Conservation (phyloP, 148 eudicot genomes). For the Vaccinium vitisidaea region DNA sequence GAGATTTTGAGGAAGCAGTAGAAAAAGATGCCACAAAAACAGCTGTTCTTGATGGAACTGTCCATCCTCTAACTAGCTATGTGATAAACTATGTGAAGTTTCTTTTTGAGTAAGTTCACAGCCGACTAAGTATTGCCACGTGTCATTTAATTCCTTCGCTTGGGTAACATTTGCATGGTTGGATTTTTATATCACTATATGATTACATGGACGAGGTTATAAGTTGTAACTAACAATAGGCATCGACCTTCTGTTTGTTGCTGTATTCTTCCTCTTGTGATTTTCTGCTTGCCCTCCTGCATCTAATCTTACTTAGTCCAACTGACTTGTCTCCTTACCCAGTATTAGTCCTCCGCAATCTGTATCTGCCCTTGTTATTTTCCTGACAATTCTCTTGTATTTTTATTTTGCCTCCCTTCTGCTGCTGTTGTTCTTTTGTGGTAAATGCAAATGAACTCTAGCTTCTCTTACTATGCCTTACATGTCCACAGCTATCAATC, state of each 20-base stretch:
- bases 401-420: background rate
- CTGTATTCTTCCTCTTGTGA: background rate
- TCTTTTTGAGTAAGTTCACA: slow-evolving; percentile 77
- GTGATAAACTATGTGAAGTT: slow-evolving; percentile 95
- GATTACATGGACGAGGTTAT: background rate
- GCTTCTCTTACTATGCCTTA: slow-evolving; percentile 8
- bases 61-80: slow-evolving; percentile 96
- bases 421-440: background rate
- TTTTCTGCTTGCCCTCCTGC: background rate
- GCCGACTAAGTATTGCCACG: background rate
- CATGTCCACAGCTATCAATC: slow-evolving; percentile 65
- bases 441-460: background rate
- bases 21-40: slow-evolving; percentile 95
- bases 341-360: slow-evolving; percentile 1
- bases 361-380: background rate
- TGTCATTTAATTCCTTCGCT: background rate
- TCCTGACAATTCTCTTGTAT: background rate
- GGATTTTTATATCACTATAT: background rate
- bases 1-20: slow-evolving; percentile 93
- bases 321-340: background rate
- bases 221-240: background rate
- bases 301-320: background rate
- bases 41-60: slow-evolving; percentile 90
- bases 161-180: background rate
- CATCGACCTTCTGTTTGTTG: background rate